Percentiles rank a stretch among this genome's conserved stretches.
These are phyloP conservation scores for Dittrichia graveolens DNA, from an alignment of 129 eudicot species.

Conservation along the genomic window DNA sequence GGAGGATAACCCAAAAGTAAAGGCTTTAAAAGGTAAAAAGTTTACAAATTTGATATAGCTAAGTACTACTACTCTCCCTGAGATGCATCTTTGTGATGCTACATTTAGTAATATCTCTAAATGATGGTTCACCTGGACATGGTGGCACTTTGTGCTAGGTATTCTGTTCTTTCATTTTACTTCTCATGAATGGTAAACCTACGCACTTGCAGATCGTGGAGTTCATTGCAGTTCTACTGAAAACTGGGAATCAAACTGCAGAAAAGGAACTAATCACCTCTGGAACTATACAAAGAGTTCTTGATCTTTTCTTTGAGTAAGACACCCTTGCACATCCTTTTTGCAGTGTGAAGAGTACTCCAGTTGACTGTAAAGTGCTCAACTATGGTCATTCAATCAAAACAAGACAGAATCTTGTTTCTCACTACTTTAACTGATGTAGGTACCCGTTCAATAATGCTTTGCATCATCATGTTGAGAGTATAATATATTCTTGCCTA, in stretches of 20 bases:
- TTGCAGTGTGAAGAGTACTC: neutral
- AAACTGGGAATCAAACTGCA: slow-evolving; percentile 75
- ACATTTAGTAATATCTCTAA: too few species aligned
- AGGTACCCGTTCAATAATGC: slow-evolving; percentile 94
- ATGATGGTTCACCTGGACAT: too few species aligned
- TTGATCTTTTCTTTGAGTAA: slow-evolving; percentile 94
- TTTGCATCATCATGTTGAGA: slow-evolving; percentile 96
- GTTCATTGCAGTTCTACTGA: slow-evolving; percentile 76
- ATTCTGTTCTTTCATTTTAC: too few species aligned
- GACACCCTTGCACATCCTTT: slow-evolving; percentile 29
- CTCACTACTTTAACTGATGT: slow-evolving; percentile 19
- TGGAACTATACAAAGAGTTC: slow-evolving; percentile 75
- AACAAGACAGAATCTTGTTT: neutral
- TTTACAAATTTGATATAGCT: neutral
- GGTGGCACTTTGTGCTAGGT: too few species aligned
- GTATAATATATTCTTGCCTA: slow-evolving; percentile 76
- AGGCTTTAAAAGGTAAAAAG: neutral
- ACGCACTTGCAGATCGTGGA: slow-evolving; percentile 69
- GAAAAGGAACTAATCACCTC: slow-evolving; percentile 79
- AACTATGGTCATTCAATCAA: neutral
- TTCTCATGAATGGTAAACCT: slow-evolving; percentile 6
- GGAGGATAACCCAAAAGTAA: slow-evolving; percentile 3
- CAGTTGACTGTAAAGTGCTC: slow-evolving; percentile 7
- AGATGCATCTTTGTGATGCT: too few species aligned
- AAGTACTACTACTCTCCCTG: too few species aligned